These are phyloP conservation scores for Russula abietina DNA, from an alignment of 768 basidiomycete species.

Conservation along the genomic window DNA sequence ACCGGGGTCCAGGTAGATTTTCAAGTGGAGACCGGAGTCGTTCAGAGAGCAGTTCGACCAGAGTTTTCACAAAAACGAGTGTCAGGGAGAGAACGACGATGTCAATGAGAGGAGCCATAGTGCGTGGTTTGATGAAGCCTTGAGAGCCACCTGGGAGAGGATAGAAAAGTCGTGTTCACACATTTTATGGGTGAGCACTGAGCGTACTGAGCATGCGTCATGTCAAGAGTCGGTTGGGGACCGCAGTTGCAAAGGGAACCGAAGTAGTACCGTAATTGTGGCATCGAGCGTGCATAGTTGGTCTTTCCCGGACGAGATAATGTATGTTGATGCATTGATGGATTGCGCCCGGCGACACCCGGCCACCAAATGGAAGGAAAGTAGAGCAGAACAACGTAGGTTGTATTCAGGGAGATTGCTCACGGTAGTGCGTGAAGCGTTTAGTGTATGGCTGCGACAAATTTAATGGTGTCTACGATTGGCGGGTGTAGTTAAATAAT, in stretches of 20 bases:
- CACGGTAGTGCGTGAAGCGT: background rate
- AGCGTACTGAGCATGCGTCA: no score
- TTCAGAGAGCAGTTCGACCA: conserved; percentile 10
- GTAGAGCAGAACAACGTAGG: no score
- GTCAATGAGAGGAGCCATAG: conserved; percentile 8
- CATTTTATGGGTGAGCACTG: no score
- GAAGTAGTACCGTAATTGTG: background rate
- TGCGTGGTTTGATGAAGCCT: background rate
- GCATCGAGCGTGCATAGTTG: background rate
- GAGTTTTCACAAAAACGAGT: conserved; percentile 4
- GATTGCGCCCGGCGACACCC: background rate
- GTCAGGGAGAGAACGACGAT: conserved; percentile 9
- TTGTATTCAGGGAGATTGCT: no score
- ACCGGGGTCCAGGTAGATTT: conserved; percentile 19
- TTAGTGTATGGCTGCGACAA: background rate
- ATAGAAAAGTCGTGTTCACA: background rate
- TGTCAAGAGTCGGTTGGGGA: background rate
- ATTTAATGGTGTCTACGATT: conserved; percentile 15
- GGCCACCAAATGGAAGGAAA: no score
- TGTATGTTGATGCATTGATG: no score
- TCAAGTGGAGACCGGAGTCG: conserved; percentile 7
- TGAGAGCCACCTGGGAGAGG: background rate
- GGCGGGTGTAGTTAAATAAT: conserved; percentile 10
- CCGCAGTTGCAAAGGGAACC: conserved; percentile 1
- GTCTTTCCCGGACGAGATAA: background rate